phyloP scores from a whole-genome alignment of 192 early-diverging fungal genomes.

The Glomus cerebriforme region DNA sequence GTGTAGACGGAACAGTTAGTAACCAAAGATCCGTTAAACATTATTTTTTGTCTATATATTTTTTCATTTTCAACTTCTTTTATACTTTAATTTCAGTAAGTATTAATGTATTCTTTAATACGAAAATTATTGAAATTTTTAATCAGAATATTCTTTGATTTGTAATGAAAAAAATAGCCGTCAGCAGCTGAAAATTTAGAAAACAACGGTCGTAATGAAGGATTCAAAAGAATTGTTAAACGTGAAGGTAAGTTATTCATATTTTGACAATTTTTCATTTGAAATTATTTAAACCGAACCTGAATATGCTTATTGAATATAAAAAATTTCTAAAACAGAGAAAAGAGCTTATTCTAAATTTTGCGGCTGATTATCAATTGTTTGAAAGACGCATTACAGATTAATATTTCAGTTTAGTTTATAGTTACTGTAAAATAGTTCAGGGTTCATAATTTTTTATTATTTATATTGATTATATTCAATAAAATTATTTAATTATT shows the following conservation, averaged over 20 bases:
- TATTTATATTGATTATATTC: no score
- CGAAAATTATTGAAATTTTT: background rate
- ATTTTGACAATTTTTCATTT: background rate
- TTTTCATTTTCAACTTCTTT: background rate
- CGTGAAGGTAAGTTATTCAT: background rate
- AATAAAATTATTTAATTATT: no score
- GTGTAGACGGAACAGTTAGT: background rate
- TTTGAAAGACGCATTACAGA: no score
- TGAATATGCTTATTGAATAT: no score
- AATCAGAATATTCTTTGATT: background rate
- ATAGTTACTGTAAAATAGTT: no score
- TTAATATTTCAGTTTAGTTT: no score
- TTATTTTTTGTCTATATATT: background rate
- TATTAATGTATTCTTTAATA: background rate
- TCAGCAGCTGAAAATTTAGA: background rate
- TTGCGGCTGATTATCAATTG: no score
- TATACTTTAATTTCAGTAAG: background rate
- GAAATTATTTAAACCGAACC: background rate
- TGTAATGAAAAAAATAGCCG: background rate
- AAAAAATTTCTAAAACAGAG: background rate
- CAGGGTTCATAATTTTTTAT: no score
- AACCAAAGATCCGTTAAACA: background rate
- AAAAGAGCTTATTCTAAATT: background rate
- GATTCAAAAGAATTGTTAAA: background rate
- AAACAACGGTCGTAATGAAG: background rate